Evolutionary conservation across 2,329 filamentous ascomycete genomes (phyloP).

Genomic region (Zasmidium angulare): DNA sequence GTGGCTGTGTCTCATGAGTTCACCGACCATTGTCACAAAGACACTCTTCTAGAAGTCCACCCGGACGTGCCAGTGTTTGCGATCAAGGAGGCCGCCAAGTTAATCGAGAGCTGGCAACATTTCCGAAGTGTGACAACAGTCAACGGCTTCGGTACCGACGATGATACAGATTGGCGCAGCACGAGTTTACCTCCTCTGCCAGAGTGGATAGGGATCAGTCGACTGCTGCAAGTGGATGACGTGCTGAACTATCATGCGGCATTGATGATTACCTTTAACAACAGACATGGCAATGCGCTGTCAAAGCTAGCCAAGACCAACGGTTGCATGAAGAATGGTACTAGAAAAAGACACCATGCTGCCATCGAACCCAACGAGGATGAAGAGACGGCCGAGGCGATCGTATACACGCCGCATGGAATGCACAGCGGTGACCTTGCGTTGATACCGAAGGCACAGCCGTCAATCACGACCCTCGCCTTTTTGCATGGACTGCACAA

Average conservation of each 20-base stretch:
- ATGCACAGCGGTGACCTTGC: conserved; percentile 49
- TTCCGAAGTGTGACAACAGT: conserved; percentile 57
- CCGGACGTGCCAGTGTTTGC: conserved; percentile 59
- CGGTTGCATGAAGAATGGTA: conserved; percentile 30
- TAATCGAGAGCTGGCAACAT: conserved; percentile 60
- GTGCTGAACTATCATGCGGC: conserved; percentile 63
- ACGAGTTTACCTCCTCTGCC: conserved; percentile 51
- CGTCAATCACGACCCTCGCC: conserved; percentile 54
- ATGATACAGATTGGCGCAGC: conserved; percentile 46
- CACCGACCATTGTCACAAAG: conserved; percentile 66
- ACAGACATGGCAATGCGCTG: conserved; percentile 19
- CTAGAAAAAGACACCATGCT: conserved; percentile 11
- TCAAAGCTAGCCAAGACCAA: conserved; percentile 3
- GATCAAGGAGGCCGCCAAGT: conserved; percentile 55
- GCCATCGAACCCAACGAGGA: conserved; percentile 23
- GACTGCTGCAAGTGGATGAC: conserved; percentile 56
- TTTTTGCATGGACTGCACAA: conserved; percentile 66
- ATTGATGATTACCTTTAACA: conserved; percentile 57
- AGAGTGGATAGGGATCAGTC: conserved; percentile 61
- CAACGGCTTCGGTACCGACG: conserved; percentile 44
- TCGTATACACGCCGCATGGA: conserved; percentile 66
- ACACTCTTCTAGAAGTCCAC: conserved; percentile 59
- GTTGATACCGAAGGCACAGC: conserved; percentile 45
- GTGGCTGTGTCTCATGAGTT: conserved; percentile 66
- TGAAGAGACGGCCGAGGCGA: conserved; percentile 49